Evolutionary conservation across 495 filamentous ascomycete genomes (phyloP).

Genomic region (Neurospora tetrasperma): DNA sequence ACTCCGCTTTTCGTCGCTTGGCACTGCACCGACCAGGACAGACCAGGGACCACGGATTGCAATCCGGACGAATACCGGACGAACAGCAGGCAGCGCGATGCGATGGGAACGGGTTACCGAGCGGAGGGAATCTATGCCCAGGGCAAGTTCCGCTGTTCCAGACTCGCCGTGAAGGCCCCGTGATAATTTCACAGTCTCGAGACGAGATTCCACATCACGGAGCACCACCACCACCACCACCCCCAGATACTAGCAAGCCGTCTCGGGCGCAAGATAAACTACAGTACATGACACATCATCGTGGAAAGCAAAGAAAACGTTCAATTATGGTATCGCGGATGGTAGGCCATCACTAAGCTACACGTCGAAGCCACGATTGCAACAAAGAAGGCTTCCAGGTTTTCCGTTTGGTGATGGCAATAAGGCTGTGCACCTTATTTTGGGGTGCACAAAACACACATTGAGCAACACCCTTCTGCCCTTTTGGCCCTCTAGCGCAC

Average conservation of each 20-base stretch:
- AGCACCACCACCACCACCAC: not conserved
- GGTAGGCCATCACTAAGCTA: not conserved
- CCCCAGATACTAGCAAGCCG: not conserved
- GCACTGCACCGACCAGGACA: not conserved
- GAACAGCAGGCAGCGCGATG: not conserved
- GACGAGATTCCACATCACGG: not conserved
- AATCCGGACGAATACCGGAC: not conserved
- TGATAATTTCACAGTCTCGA: not conserved
- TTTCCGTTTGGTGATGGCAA: conserved; percentile 6
- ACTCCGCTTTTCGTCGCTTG: not conserved
- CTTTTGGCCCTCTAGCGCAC: not conserved
- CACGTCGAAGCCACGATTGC: conserved; percentile 21
- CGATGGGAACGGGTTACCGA: not conserved
- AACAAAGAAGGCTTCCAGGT: not conserved
- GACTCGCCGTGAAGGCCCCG: not conserved
- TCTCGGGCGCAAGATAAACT: not conserved
- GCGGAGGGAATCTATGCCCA: not conserved
- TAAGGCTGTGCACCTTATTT: conserved; percentile 29
- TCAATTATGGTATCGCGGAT: not conserved
- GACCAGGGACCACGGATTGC: not conserved
- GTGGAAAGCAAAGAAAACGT: not conserved
- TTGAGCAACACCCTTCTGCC: conserved; percentile 3
- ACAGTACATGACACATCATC: not conserved
- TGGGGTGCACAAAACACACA: conserved; percentile 2
- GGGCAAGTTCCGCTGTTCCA: not conserved